These are phyloP conservation scores for Fusarium drepaniforme DNA, from an alignment of 2,329 filamentous ascomycete genomes.

Conservation along the genomic window DNA sequence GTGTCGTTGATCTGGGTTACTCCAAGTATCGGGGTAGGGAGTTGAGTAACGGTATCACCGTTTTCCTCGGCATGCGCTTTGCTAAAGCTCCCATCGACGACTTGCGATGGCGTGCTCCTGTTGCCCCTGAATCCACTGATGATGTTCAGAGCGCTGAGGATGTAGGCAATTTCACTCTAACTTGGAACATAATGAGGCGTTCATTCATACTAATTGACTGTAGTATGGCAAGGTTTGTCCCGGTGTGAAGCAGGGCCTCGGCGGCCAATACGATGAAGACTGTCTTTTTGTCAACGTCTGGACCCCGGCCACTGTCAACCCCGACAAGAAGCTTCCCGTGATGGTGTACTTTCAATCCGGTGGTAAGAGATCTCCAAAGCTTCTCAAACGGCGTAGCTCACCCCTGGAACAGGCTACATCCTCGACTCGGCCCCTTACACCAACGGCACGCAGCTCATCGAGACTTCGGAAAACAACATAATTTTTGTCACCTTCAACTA, in stretches of 20 bases:
- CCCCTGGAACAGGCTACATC: constrained; percentile 53
- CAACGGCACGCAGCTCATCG: constrained; percentile 62
- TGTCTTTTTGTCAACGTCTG: constrained; percentile 64
- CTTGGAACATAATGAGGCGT: background rate
- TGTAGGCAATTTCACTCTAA: constrained; percentile 38
- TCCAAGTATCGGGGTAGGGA: constrained; percentile 57
- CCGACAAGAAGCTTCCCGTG: constrained; percentile 50
- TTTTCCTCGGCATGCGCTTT: constrained; percentile 64
- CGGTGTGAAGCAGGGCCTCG: constrained; percentile 47
- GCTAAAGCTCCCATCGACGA: constrained; percentile 63
- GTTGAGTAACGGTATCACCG: constrained; percentile 54
- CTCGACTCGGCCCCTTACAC: constrained; percentile 63
- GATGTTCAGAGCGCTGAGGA: constrained; percentile 52
- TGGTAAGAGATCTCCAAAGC: constrained; percentile 37
- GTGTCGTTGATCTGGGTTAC: constrained; percentile 57
- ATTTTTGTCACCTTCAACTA: constrained; percentile 74
- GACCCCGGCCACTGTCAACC: constrained; percentile 52
- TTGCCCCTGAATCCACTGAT: constrained; percentile 52
- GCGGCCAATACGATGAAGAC: constrained; percentile 52
- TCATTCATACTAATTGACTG: background rate
- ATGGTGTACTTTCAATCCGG: constrained; percentile 60
- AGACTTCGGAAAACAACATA: constrained; percentile 58
- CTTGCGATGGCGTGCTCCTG: constrained; percentile 64
- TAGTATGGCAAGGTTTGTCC: constrained; percentile 62
- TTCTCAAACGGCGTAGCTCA: background rate